Percentiles rank a stretch among this genome's conserved stretches.
These are phyloP conservation scores for Aspergillus fumigatiaffinis DNA, from an alignment of 2,329 filamentous ascomycete species.

Conservation along the genomic window DNA sequence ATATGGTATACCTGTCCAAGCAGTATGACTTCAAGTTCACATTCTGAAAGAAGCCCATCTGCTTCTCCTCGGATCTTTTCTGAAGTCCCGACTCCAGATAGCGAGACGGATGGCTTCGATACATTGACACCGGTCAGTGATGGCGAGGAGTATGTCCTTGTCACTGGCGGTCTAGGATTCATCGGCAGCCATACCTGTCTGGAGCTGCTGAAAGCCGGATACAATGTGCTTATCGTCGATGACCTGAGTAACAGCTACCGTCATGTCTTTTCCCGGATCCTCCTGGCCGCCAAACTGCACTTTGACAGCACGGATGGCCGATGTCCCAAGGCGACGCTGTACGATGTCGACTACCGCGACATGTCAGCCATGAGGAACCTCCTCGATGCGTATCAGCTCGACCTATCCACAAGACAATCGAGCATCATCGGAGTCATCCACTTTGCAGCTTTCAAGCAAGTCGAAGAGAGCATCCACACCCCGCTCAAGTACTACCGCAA, in stretches of 20 bases:
- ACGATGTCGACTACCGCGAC: slow-evolving; percentile 48
- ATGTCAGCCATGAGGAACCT: slow-evolving; percentile 40
- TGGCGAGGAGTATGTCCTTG: slow-evolving; percentile 40
- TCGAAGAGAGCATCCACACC: slow-evolving; percentile 58
- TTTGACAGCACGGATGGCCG: slow-evolving; percentile 29
- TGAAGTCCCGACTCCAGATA: background rate
- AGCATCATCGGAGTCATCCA: slow-evolving; percentile 63
- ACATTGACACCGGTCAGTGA: background rate
- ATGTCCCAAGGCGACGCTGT: slow-evolving; percentile 44
- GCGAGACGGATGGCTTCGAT: background rate
- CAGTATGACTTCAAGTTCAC: background rate
- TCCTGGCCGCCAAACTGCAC: slow-evolving; percentile 33
- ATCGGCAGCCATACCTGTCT: slow-evolving; percentile 43
- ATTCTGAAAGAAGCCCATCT: background rate
- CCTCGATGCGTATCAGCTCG: slow-evolving; percentile 39
- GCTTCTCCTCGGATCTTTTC: background rate
- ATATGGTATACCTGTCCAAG: no score
- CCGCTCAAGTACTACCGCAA: slow-evolving; percentile 65
- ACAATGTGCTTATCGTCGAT: slow-evolving; percentile 42
- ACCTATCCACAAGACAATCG: slow-evolving; percentile 38
- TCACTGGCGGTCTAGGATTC: slow-evolving; percentile 42
- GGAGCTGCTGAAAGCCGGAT: slow-evolving; percentile 38
- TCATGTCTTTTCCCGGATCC: slow-evolving; percentile 33
- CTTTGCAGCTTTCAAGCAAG: slow-evolving; percentile 65
- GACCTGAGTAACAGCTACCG: slow-evolving; percentile 39